These are phyloP conservation scores for Mycena alexandri DNA, from an alignment of 768 basidiomycete genomes.

Conservation along the genomic window DNA sequence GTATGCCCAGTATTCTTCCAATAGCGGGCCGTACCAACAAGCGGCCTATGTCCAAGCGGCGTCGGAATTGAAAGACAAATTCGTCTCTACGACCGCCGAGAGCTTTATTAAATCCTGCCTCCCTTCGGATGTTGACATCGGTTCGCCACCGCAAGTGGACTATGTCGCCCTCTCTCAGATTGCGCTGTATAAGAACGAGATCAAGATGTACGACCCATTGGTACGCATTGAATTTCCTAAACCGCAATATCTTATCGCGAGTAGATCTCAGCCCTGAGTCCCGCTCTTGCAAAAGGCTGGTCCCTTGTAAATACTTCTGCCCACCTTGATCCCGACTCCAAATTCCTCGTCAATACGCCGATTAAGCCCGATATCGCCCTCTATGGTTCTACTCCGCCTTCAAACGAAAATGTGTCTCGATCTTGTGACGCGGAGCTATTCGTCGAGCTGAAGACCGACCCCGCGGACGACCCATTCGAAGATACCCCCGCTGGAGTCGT, in stretches of 20 bases:
- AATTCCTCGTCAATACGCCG: background rate
- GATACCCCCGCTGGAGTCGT: conserved; percentile 6
- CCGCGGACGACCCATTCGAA: conserved; percentile 24
- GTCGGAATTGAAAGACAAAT: conserved; percentile 25
- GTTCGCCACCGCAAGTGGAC: conserved; percentile 31
- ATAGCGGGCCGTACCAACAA: conserved; percentile 27
- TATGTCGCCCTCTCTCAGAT: conserved; percentile 18
- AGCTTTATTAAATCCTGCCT: conserved; percentile 18
- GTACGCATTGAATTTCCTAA: conserved; percentile 16
- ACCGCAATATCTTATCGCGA: conserved; percentile 9
- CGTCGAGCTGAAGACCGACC: conserved; percentile 30
- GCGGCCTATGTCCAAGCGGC: conserved; percentile 30
- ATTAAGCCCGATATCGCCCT: conserved; percentile 32
- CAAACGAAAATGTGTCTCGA: conserved; percentile 26
- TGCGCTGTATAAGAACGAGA: conserved; percentile 18
- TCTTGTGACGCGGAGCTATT: conserved; percentile 28
- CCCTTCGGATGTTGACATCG: conserved; percentile 15
- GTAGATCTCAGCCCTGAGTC: conserved; percentile 22
- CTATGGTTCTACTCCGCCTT: conserved; percentile 21
- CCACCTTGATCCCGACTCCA: conserved; percentile 17
- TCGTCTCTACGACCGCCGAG: conserved; percentile 20
- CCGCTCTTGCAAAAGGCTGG: conserved; percentile 20
- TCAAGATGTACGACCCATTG: conserved; percentile 21
- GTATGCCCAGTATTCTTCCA: conserved; percentile 27
- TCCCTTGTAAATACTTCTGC: conserved; percentile 17